Base-by-base conservation (phyloP, 2,329 filamentous ascomycete species). In the Botryotinia narcissicola region DNA sequence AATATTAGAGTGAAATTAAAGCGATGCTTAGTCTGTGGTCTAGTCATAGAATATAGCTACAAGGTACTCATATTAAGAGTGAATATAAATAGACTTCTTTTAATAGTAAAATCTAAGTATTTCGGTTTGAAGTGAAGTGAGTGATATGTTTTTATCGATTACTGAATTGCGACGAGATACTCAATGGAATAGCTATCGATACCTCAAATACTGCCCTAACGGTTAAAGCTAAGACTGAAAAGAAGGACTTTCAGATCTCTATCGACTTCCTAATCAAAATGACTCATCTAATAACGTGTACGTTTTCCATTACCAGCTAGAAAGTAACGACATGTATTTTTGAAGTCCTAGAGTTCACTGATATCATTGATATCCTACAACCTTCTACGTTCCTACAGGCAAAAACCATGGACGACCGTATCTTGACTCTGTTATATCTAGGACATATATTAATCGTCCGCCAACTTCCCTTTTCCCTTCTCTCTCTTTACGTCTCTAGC, bases 21-120 rank as follows among this genome's bases (percentile, higher is more conserved):
- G 10, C 9, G 22, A 51, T 66, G 10, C 1, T 32, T 3, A 1
- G 25, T 46, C 29, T 35, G 20, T 37, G 37, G 16, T 48, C 16
- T n/a, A 20, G 4, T 37, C 46, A 16, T 20, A 46, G 2, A 8
- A 20, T 25, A 9, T 67, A 72, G 61, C 62, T 73, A 32, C 29
- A 73, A 66, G 18, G 57, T 63, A 12, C 70, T 62, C 20, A 73
- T 2, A 37, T 57, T 42, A 35, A 73, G 68, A 44, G 44, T 61
- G 9, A 18, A 42, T 10, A 61, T 25, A 10, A 73, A 57, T 22
- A 62, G 62, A 32, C 59, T 32, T 69, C 66, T 54, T 12, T 54
- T 25, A 16, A 18, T n/a, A 29, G 51, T 3, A 54, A 8, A 5
- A 54, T 3, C 12, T 54, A 1, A 8, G 5, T 29, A 54, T 54